A percentile compares a stretch with the other conserved stretches of the same genome.
Conservation (phyloP, 2,329 filamentous ascomycete species). For the Macrophomina phaseolina region DNA sequence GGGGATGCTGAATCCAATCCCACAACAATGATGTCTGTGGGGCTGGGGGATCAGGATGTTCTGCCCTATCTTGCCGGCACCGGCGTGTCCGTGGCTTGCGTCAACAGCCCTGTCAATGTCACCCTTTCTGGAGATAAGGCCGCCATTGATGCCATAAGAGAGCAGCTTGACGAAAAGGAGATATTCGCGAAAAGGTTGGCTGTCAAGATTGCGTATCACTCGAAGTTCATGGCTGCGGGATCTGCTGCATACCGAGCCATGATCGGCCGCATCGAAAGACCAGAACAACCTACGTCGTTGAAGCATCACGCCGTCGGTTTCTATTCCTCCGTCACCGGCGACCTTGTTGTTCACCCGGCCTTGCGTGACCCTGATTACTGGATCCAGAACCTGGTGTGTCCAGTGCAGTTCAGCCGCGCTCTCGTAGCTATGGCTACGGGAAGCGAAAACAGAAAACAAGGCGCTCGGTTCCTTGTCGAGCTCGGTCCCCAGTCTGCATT, state of each 20-base stretch:
- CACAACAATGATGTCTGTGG: conserved; percentile 44
- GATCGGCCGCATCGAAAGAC: not conserved
- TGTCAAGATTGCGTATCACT: conserved; percentile 33
- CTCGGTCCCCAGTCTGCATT: conserved; percentile 41
- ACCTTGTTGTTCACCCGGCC: not conserved
- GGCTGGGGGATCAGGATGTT: not conserved
- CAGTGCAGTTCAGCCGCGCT: conserved; percentile 46
- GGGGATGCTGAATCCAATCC: not conserved
- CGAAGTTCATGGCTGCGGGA: conserved; percentile 28
- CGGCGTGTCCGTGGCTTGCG: conserved; percentile 27
- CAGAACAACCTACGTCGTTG: not conserved
- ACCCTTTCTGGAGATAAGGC: conserved; percentile 17
- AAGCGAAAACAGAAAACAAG: too few species aligned
- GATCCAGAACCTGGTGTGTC: conserved; percentile 43
- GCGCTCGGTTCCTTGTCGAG: conserved; percentile 30
- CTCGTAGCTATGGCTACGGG: conserved; percentile 31
- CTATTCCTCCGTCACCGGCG: conserved; percentile 19
- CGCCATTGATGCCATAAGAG: not conserved
- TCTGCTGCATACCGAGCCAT: conserved; percentile 16
- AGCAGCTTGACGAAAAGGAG: conserved; percentile 26
- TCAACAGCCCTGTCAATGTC: conserved; percentile 28
- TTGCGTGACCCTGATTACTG: conserved; percentile 39
- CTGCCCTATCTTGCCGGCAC: too few species aligned
- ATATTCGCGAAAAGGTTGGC: conserved; percentile 4
- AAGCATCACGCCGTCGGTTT: not conserved